phyloP scores from a whole-genome alignment of 2,329 filamentous ascomycete species.

The Aspergillus candidus region DNA sequence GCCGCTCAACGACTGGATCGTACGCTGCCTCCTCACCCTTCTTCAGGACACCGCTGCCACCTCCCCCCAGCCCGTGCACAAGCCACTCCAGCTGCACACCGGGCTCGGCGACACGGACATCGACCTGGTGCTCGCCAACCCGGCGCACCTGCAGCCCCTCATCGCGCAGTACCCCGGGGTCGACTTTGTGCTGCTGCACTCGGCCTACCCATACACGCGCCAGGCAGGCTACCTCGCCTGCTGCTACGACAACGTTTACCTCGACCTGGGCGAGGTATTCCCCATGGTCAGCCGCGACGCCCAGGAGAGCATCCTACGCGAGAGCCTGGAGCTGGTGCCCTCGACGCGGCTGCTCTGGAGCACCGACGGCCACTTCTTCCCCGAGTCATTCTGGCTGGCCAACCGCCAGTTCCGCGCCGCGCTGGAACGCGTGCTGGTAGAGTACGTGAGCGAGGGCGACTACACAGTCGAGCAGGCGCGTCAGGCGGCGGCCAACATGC shows the following conservation, averaged over 20 bases:
- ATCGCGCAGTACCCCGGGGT: conserved; percentile 64
- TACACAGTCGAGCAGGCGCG: conserved; percentile 58
- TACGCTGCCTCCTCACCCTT: conserved; percentile 57
- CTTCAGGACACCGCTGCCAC: conserved; percentile 42
- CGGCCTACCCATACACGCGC: conserved; percentile 72
- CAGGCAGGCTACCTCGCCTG: conserved; percentile 73
- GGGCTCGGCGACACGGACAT: conserved; percentile 78
- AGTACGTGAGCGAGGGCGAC: conserved; percentile 60
- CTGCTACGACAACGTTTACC: conserved; percentile 72
- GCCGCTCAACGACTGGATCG: conserved; percentile 62
- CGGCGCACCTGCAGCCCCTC: conserved; percentile 66
- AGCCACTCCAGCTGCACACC: conserved; percentile 79
- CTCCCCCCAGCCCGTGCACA: conserved; percentile 44
- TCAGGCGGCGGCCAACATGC: conserved; percentile 57
- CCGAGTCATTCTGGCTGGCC: conserved; percentile 70
- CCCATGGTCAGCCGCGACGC: conserved; percentile 70
- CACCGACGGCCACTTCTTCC: conserved; percentile 72
- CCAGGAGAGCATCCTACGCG: conserved; percentile 62
- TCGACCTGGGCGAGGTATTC: conserved; percentile 78
- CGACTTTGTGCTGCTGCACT: conserved; percentile 71
- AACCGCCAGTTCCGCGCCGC: conserved; percentile 66
- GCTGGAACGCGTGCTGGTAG: conserved; percentile 60
- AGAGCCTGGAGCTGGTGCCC: conserved; percentile 70
- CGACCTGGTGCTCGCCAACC: conserved; percentile 61
- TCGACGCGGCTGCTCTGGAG: conserved; percentile 72